Evolutionary conservation across 2,329 filamentous ascomycete genomes (phyloP).

Genomic region (Fusarium staphyleae): DNA sequence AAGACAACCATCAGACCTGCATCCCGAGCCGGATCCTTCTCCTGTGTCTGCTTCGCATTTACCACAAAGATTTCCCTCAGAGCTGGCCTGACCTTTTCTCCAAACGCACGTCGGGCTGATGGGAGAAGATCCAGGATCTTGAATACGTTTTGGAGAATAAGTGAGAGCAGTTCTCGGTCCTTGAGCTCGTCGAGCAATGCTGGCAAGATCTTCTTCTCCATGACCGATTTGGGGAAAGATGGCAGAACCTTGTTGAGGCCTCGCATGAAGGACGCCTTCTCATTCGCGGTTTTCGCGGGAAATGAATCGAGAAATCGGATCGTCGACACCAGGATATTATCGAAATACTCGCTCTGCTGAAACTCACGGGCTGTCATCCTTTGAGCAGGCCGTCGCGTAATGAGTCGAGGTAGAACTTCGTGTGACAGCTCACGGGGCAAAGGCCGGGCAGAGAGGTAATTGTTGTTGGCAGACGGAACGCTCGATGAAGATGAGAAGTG

Average conservation of each 20-base stretch:
- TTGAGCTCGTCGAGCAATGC: constrained; percentile 93
- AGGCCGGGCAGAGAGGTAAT: constrained; percentile 80
- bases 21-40: constrained; percentile 84
- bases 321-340: constrained; percentile 94
- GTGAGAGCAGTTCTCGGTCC: constrained; percentile 82
- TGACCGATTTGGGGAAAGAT: constrained; percentile 90
- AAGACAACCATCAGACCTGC: constrained; percentile 90
- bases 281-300: constrained; percentile 87
- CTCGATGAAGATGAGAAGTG: constrained; percentile 80
- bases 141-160: constrained; percentile 91
- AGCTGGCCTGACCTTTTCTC: constrained; percentile 83
- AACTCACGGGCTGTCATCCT: constrained; percentile 89
- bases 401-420: constrained; percentile 81
- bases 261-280: constrained; percentile 91
- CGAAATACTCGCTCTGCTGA: constrained; percentile 94
- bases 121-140: constrained; percentile 84
- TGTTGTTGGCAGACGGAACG: constrained; percentile 80
- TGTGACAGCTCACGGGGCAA: constrained; percentile 80
- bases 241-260: constrained; percentile 86
- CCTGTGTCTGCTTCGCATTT: constrained; percentile 63
- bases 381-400: constrained; percentile 86
- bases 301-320: constrained; percentile 93
- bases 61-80: constrained; percentile 83
- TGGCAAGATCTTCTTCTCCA: constrained; percentile 93
- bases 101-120: constrained; percentile 78